These are phyloP conservation scores for Glycine latifolia DNA, from an alignment of 306 rosid genomes.

Conservation along the genomic window DNA sequence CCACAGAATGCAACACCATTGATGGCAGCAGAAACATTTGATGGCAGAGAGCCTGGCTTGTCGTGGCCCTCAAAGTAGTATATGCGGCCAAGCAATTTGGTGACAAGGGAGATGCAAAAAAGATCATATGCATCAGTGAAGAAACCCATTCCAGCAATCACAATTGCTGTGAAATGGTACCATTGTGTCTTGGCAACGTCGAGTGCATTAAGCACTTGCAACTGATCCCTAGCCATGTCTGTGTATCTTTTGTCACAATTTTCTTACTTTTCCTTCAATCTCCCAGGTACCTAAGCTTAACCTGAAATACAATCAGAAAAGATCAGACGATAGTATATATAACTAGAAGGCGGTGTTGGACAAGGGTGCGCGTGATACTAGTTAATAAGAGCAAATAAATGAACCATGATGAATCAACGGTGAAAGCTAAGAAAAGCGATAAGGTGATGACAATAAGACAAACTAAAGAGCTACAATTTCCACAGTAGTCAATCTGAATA, in stretches of 20 bases:
- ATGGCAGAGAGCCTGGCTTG: constrained; percentile 70
- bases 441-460: background rate
- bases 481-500: background rate
- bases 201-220: constrained; percentile 76
- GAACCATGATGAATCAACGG: background rate
- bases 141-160: constrained; percentile 94
- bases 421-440: background rate
- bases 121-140: constrained; percentile 93
- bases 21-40: constrained; percentile 76
- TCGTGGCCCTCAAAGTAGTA: constrained; percentile 61
- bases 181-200: constrained; percentile 91
- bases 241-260: background rate
- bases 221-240: constrained; percentile 62
- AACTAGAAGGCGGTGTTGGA: constrained; percentile 7
- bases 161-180: constrained; percentile 90
- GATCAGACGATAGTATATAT: too few relatives aligned
- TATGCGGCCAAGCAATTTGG: constrained; percentile 80
- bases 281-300: background rate
- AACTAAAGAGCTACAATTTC: background rate
- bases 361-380: constrained; percentile 20
- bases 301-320: too few relatives aligned
- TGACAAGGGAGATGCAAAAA: constrained; percentile 89
- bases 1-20: constrained; percentile 93
- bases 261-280: background rate
- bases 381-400: background rate